A percentile compares a stretch with the other conserved stretches of the same genome.
Evolutionary conservation across 176 grass and related monocot genomes (phyloP).

Genomic region (Eleusine coracana): DNA sequence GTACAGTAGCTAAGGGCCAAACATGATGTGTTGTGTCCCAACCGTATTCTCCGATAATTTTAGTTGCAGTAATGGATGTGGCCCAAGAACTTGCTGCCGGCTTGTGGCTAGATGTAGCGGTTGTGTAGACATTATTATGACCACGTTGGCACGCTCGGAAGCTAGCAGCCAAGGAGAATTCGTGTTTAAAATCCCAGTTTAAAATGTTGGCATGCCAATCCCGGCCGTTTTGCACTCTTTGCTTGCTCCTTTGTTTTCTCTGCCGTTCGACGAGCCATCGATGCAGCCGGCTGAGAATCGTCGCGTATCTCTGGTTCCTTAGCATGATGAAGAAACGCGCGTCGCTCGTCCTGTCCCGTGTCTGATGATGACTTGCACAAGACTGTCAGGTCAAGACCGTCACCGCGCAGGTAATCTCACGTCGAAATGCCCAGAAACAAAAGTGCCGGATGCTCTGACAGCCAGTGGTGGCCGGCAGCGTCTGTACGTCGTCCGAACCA

Average conservation of each 20-base stretch:
- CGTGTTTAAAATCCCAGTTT: conserved; percentile 1
- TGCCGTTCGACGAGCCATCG: not conserved
- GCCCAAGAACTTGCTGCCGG: not conserved
- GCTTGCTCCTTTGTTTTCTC: not conserved
- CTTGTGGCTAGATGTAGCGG: not conserved
- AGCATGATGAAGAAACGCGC: not conserved
- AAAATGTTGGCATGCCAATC: not conserved
- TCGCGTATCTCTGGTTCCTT: not conserved
- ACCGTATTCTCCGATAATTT: not conserved
- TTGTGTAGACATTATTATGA: conserved; percentile 14
- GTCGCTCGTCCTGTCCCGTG: not conserved
- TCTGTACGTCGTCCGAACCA: not conserved
- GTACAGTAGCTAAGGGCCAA: conserved; percentile 12
- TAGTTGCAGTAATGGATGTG: conserved; percentile 8
- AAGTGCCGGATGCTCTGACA: conserved; percentile 16
- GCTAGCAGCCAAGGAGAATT: not conserved
- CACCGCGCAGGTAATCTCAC: not conserved
- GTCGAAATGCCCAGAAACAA: not conserved
- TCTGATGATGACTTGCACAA: not conserved
- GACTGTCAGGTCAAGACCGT: not conserved
- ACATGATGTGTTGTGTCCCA: too few species aligned
- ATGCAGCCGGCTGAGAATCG: not conserved
- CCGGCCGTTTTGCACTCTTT: not conserved
- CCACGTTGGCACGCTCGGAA: conserved; percentile 34
- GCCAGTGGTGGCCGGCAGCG: conserved; percentile 7